Evolutionary conservation across 164 flowering plant species (phyloP).

Genomic region (Euptelea pleiosperma): DNA sequence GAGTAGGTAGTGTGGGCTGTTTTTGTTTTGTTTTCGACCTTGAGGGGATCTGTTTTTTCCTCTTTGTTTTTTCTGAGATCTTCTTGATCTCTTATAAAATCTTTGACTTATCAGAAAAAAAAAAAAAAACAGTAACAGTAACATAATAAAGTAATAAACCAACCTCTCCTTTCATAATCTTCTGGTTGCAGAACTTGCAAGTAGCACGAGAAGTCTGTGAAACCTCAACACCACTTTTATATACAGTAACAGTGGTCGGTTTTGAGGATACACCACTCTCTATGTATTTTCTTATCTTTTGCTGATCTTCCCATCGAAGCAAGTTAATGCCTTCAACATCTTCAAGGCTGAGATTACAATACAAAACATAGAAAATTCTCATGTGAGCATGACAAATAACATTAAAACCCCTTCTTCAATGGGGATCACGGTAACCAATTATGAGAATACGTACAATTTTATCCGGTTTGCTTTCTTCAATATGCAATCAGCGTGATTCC

Average conservation of each 20-base stretch:
- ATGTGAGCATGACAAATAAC: neutral
- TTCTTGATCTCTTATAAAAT: no score
- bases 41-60: no score
- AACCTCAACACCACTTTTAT: slow-evolving; percentile 62
- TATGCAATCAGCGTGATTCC: slow-evolving; percentile 88
- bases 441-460: slow-evolving; percentile 53
- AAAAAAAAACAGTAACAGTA: neutral
- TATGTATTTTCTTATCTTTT: slow-evolving; percentile 64
- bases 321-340: slow-evolving; percentile 89
- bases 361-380: slow-evolving; percentile 2
- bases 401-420: neutral
- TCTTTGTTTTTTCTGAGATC: no score
- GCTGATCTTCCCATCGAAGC: slow-evolving; percentile 97
- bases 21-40: no score
- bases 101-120: neutral
- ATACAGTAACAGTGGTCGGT: slow-evolving; percentile 16
- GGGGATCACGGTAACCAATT: neutral
- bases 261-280: slow-evolving; percentile 39
- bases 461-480: slow-evolving; percentile 83
- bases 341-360: slow-evolving; percentile 45
- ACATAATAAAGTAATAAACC: neutral
- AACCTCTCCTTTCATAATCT: slow-evolving; percentile 90
- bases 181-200: slow-evolving; percentile 69
- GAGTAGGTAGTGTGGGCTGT: no score
- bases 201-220: slow-evolving; percentile 81